These are phyloP conservation scores for Colletotrichum sansevieriae DNA, from an alignment of 2,329 filamentous ascomycete species.

Conservation along the genomic window DNA sequence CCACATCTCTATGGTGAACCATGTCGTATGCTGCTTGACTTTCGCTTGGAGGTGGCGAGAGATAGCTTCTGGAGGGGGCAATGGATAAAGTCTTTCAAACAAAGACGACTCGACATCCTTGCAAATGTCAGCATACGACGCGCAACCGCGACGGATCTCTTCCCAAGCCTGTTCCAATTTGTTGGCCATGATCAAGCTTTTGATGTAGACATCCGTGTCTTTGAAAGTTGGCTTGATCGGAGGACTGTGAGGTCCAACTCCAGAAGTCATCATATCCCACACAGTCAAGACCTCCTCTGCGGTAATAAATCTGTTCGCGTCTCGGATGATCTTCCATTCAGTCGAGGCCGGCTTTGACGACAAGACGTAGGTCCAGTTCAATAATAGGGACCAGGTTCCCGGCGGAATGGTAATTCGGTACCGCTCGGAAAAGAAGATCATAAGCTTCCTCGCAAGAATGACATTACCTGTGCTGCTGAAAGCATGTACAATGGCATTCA, in stretches of 20 bases:
- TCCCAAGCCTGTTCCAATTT: constrained; percentile 27
- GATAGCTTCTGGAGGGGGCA: constrained; percentile 25
- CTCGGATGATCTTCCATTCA: constrained; percentile 53
- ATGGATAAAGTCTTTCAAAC: constrained; percentile 33
- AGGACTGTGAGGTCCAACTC: constrained; percentile 59
- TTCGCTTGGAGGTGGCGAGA: constrained; percentile 32
- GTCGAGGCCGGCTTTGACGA: constrained; percentile 53
- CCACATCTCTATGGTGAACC: constrained; percentile 36
- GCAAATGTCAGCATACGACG: constrained; percentile 18
- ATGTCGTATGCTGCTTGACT: constrained; percentile 34
- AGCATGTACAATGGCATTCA: constrained; percentile 76
- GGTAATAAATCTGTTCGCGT: constrained; percentile 52
- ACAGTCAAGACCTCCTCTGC: constrained; percentile 62
- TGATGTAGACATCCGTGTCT: constrained; percentile 64
- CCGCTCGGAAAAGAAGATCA: constrained; percentile 72
- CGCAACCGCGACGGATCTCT: constrained; percentile 19
- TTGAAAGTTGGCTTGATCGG: constrained; percentile 67
- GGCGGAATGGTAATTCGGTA: constrained; percentile 70
- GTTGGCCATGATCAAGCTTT: constrained; percentile 50
- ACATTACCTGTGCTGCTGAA: constrained; percentile 77
- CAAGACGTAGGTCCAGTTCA: constrained; percentile 76
- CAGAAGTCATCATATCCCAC: constrained; percentile 70
- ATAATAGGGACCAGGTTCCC: constrained; percentile 74
- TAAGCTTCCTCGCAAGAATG: constrained; percentile 66
- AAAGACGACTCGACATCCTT: constrained; percentile 33